Percentiles rank a stretch among this genome's conserved stretches.
These are phyloP conservation scores for Venturia effusa DNA, from an alignment of 2,329 filamentous ascomycete genomes.

Conservation along the genomic window DNA sequence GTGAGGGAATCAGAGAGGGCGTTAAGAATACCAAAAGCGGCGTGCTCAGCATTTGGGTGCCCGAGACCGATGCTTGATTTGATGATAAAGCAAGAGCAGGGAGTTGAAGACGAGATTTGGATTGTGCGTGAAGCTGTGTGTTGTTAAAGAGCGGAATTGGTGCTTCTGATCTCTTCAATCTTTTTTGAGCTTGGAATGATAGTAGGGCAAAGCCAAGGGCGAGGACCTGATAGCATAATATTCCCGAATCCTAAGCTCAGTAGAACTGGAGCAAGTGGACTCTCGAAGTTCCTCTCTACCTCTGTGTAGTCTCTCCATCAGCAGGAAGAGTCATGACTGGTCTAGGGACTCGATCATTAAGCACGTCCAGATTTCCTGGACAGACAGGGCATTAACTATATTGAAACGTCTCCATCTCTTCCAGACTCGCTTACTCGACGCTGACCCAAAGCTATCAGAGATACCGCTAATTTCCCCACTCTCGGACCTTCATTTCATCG, in stretches of 20 bases:
- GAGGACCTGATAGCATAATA: neutral
- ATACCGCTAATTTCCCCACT: too few relatives aligned
- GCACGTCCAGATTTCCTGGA: neutral
- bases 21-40: neutral
- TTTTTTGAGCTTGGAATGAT: neutral
- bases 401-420: neutral
- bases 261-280: neutral
- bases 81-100: neutral
- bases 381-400: too few relatives aligned
- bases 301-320: neutral
- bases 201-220: neutral
- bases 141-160: neutral
- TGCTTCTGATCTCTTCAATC: neutral
- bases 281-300: neutral
- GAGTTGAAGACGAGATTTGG: neutral
- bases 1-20: slow-evolving; percentile 4
- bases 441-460: too few relatives aligned
- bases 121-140: neutral
- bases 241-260: neutral
- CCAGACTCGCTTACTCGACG: neutral
- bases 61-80: neutral
- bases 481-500: too few relatives aligned
- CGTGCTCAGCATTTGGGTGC: neutral
- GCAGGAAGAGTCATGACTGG: neutral
- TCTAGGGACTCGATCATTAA: neutral